Conservation (phyloP, 2,329 filamentous ascomycete species). For the Colletotrichum agaves region DNA sequence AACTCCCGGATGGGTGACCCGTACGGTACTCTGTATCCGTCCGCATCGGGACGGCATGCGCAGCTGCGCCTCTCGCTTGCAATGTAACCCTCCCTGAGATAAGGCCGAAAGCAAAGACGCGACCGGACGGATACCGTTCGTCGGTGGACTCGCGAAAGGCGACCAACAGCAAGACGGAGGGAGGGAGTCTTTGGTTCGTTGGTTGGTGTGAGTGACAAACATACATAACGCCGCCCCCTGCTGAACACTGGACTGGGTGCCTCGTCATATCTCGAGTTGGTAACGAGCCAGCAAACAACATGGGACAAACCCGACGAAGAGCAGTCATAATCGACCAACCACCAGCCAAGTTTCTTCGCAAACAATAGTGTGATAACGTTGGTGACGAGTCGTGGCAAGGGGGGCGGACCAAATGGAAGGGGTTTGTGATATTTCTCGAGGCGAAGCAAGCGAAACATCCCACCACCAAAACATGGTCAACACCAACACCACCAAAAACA, state of each 20-base stretch:
- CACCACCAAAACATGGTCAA: neutral
- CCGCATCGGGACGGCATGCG: neutral
- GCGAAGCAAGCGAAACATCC: neutral
- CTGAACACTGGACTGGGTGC: neutral
- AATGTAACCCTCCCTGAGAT: neutral
- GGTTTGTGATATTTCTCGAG: neutral
- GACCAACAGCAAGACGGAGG: neutral
- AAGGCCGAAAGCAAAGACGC: neutral
- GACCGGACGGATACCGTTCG: neutral
- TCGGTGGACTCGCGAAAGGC: neutral
- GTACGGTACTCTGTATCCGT: neutral
- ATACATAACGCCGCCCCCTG: neutral
- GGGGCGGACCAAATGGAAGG: neutral
- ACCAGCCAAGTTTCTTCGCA: too few species aligned
- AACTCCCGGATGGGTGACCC: neutral
- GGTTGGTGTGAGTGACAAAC: neutral
- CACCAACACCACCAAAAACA: neutral
- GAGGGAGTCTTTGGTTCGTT: neutral
- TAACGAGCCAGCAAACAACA: neutral
- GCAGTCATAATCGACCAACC: too few species aligned
- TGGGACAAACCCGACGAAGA: too few species aligned
- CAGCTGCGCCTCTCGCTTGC: neutral
- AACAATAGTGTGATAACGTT: too few species aligned
- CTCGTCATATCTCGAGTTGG: conserved; percentile 8
- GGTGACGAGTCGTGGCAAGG: too few species aligned